A percentile compares a stretch with the other conserved stretches of the same genome.
Evolutionary conservation across 441 rosid species (phyloP).

Genomic region (Gossypium schwendimanii): DNA sequence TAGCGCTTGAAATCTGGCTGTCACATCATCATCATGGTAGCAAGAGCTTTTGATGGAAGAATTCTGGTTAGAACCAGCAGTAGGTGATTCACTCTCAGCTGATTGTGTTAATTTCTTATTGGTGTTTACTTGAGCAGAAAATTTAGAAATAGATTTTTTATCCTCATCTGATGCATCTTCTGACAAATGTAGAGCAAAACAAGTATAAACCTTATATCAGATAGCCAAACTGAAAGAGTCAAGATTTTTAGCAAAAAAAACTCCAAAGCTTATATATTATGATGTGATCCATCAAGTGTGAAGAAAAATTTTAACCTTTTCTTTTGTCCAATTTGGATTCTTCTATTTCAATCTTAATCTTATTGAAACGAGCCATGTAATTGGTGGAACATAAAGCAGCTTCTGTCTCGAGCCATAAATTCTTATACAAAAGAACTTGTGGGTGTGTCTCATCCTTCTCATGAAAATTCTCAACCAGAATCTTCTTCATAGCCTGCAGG

Average conservation of each 20-base stretch:
- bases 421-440: slow-evolving; percentile 62
- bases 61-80: slow-evolving; percentile 18
- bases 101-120: slow-evolving; percentile 22
- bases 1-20: slow-evolving; percentile 41
- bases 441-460: slow-evolving; percentile 47
- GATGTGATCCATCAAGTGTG: not conserved
- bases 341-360: slow-evolving; percentile 50
- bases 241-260: not conserved
- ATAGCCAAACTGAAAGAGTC: slow-evolving; percentile 1
- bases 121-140: slow-evolving; percentile 16
- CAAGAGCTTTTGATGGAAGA: slow-evolving; percentile 20
- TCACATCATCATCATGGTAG: slow-evolving; percentile 36
- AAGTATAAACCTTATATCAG: not conserved
- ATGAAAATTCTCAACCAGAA: slow-evolving; percentile 55
- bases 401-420: slow-evolving; percentile 96
- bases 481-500: slow-evolving; percentile 67
- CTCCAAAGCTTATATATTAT: not conserved
- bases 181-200: slow-evolving; percentile 26
- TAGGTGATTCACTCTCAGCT: slow-evolving; percentile 13
- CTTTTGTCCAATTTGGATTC: slow-evolving; percentile 24
- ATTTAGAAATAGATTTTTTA: slow-evolving; percentile 16
- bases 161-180: slow-evolving; percentile 24
- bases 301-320: slow-evolving; percentile 32
- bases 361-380: slow-evolving; percentile 63
- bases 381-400: slow-evolving; percentile 69